These are phyloP conservation scores for Toxoplasma gondii DNA, from an alignment of 169 alveolate species.

Conservation along the genomic window DNA sequence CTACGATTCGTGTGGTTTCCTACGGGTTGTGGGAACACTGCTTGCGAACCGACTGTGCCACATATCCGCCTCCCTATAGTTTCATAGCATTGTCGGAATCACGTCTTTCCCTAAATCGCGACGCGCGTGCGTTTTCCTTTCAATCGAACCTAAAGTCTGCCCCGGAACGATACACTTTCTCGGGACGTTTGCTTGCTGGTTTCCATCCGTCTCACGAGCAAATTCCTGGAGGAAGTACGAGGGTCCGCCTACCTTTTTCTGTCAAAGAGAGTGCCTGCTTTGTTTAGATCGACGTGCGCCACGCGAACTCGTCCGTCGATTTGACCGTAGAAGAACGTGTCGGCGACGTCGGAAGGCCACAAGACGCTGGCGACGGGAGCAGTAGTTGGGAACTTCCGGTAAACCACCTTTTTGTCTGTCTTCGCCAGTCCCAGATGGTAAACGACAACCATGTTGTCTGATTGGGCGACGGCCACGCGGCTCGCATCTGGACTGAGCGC, in stretches of 20 bases:
- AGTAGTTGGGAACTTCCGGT: slow-evolving; percentile 90
- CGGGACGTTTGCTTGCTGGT: too few species aligned
- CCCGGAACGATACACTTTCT: too few species aligned
- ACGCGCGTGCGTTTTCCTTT: too few species aligned
- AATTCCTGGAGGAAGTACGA: background rate
- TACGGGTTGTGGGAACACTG: too few species aligned
- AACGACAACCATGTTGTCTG: slow-evolving; percentile 89
- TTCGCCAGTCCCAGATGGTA: slow-evolving; percentile 90
- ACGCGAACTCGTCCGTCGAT: slow-evolving; percentile 93
- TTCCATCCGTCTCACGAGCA: too few species aligned
- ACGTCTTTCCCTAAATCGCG: too few species aligned
- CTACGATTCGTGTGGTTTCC: too few species aligned
- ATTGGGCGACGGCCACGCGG: slow-evolving; percentile 91
- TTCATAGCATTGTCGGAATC: too few species aligned
- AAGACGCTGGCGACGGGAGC: slow-evolving; percentile 89
- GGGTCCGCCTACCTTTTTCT: slow-evolving; percentile 74
- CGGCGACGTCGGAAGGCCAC: slow-evolving; percentile 89
- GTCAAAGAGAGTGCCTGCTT: slow-evolving; percentile 75
- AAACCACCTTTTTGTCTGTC: slow-evolving; percentile 90
- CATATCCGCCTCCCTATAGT: too few species aligned
- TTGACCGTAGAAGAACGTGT: slow-evolving; percentile 89
- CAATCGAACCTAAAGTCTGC: too few species aligned
- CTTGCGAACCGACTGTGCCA: too few species aligned
- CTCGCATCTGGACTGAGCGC: slow-evolving; percentile 90
- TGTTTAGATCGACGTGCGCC: slow-evolving; percentile 85